phyloP scores from a whole-genome alignment of 1,284 basidiomycete species.

The Ganoderma leucocontextum region DNA sequence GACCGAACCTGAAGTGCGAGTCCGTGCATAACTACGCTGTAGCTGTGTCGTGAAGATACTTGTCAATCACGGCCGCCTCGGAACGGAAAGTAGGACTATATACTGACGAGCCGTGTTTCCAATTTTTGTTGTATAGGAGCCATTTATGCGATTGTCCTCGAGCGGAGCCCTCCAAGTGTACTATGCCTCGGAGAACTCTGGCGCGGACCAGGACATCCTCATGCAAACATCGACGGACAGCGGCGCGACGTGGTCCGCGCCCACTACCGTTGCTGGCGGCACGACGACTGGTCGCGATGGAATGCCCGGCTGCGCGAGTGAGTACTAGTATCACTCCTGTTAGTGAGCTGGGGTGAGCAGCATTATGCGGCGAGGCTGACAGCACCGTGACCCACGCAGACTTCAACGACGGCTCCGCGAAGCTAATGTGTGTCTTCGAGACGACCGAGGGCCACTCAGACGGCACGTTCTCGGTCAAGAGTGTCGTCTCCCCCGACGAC shows the following conservation, averaged over 20 bases:
- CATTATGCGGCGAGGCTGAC: neutral
- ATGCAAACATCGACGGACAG: conserved; percentile 11
- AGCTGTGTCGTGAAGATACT: neutral
- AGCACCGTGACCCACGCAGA: conserved; percentile 8
- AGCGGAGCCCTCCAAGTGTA: conserved; percentile 19
- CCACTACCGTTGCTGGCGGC: neutral
- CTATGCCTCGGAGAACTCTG: conserved; percentile 14
- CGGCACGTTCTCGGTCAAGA: conserved; percentile 16
- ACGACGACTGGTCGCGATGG: conserved; percentile 5
- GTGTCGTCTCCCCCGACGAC: conserved; percentile 14
- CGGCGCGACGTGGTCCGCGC: neutral
- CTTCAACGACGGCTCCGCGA: conserved; percentile 19
- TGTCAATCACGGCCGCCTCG: neutral
- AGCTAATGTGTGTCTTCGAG: conserved; percentile 22
- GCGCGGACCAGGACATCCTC: conserved; percentile 17
- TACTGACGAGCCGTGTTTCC: neutral
- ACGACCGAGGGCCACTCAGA: conserved; percentile 20
- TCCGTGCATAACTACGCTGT: neutral
- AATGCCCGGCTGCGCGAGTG: neutral
- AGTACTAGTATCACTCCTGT: neutral
- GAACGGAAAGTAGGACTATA: neutral
- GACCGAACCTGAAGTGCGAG: no score
- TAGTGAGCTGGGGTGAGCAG: neutral
- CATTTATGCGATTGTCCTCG: conserved; percentile 18
- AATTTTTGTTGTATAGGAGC: conserved; percentile 6